These are phyloP conservation scores for Metschnikowia dekortorum DNA, from an alignment of 805 yeast species.

Conservation along the genomic window DNA sequence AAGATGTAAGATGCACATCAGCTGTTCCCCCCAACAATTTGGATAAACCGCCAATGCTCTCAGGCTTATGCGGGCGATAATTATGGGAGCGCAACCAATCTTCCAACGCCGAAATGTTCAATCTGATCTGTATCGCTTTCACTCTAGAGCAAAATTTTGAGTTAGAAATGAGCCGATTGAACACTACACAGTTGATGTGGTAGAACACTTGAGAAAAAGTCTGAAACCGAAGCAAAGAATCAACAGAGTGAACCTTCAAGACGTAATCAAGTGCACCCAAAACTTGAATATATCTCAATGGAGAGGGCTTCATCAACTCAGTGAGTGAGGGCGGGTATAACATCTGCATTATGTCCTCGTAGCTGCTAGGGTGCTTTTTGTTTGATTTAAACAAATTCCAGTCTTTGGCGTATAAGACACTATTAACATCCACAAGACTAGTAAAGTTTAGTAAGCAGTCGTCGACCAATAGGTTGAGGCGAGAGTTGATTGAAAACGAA, in stretches of 20 bases:
- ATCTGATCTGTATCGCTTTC: conserved; percentile 82
- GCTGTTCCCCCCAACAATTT: conserved; percentile 12
- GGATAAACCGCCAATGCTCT: conserved; percentile 26
- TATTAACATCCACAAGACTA: conserved; percentile 77
- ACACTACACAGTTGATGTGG: conserved; percentile 68
- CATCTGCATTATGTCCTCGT: conserved; percentile 71
- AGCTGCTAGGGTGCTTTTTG: conserved; percentile 44
- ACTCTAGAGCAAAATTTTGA: conserved; percentile 73
- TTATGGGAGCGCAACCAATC: conserved; percentile 86
- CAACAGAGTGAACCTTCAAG: conserved; percentile 74
- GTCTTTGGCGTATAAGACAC: conserved; percentile 68
- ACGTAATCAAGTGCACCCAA: conserved; percentile 87
- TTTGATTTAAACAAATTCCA: conserved; percentile 51
- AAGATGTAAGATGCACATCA: conserved; percentile 16
- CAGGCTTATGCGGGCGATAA: conserved; percentile 38
- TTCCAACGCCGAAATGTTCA: conserved; percentile 81
- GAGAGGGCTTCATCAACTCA: conserved; percentile 84
- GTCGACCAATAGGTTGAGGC: conserved; percentile 54
- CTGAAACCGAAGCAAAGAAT: conserved; percentile 72
- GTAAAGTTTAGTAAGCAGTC: conserved; percentile 70
- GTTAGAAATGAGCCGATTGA: conserved; percentile 66
- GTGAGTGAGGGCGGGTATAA: conserved; percentile 80
- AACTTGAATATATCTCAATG: conserved; percentile 77
- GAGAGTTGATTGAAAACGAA: conserved; percentile 59
- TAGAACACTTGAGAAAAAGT: conserved; percentile 72